Base-by-base conservation (phyloP, 768 basidiomycete species). In the Hortiboletus campestris region DNA sequence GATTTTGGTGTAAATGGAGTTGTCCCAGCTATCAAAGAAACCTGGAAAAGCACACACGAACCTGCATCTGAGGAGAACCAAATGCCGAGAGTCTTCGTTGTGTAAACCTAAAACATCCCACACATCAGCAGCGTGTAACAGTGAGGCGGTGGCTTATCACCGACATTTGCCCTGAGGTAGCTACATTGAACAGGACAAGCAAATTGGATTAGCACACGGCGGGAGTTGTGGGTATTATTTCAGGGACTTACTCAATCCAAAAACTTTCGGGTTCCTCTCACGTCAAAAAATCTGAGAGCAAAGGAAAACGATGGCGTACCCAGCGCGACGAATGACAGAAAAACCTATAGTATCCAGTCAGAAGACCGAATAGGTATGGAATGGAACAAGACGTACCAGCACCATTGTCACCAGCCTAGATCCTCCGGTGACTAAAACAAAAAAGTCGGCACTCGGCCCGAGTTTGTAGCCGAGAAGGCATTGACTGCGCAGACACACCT, bases 211-310 rank as follows among this genome's bases (percentile, higher is more conserved):
- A 57, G 20, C 41, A 40, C 35, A 35, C 3, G 1, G 7, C 6
- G 8, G 16, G 29, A 7, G 1, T 22, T 28, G 20, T 32, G 20
- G 16, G 38, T 4, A 32, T 38, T 12, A 34, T 35, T 25, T 36
- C 29, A n/a, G 11, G 16, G 6, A 63, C 71, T 58, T 10, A 72
- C 70, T 57, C 36, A 67, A 51, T 14, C 70, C 71, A 53, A 67
- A 71, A 6, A 42, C 70, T 71, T 41, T 51, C 6, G 17, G n/a
- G 28, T 6, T 40, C 39, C 36, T 53, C 52, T 46, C 31, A 42
- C 17, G 52, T 72, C 54, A 68, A 56, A 8, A 35, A 51, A 20
- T n/a, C 47, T 34, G n/a, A 31, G 28, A 11, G n/a, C 6, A n/a
- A 6, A 29, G 14, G 29, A 51, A 39, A 31, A 20, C 12, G 31